A percentile compares a stretch with the other conserved stretches of the same genome.
Conservation (phyloP, 1,139 yeast genomes). For the Pneumocystis sp. region DNA sequence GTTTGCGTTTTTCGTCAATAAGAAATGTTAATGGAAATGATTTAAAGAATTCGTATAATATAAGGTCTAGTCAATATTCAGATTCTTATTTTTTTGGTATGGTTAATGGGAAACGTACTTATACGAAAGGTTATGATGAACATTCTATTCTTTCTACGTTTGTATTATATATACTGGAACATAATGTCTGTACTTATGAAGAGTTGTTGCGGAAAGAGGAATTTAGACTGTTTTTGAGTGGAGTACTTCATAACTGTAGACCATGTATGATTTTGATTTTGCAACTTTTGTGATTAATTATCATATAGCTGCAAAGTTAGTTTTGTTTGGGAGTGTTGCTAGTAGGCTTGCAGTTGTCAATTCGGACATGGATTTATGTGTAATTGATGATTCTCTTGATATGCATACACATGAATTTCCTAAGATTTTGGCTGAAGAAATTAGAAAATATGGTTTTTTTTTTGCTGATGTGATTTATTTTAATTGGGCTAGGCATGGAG, state of each 20-base stretch:
- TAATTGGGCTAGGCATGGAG: slow-evolving; percentile 5
- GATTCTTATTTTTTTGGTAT: not conserved
- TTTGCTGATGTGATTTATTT: not conserved
- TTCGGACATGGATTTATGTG: slow-evolving; percentile 13
- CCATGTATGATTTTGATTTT: not conserved
- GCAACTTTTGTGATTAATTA: not conserved
- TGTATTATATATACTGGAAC: not conserved
- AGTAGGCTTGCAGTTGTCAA: slow-evolving; percentile 8
- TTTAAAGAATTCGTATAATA: not conserved
- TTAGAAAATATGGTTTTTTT: slow-evolving; percentile 4
- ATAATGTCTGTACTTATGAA: not conserved
- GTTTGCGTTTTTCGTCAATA: not conserved
- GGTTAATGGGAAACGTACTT: not conserved
- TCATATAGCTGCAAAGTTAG: not conserved
- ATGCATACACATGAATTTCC: slow-evolving; percentile 2
- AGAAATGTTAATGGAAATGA: not conserved
- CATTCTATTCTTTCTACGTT: not conserved
- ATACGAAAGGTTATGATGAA: not conserved
- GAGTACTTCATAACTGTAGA: not conserved
- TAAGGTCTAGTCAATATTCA: not conserved
- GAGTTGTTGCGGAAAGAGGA: not conserved
- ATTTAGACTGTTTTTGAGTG: not conserved
- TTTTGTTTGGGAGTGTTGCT: slow-evolving; percentile 11
- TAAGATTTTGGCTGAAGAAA: slow-evolving; percentile 2
- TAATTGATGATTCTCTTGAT: not conserved